Base-by-base conservation (phyloP, 148 eudicot species). In the Rhododendron henanense region DNA sequence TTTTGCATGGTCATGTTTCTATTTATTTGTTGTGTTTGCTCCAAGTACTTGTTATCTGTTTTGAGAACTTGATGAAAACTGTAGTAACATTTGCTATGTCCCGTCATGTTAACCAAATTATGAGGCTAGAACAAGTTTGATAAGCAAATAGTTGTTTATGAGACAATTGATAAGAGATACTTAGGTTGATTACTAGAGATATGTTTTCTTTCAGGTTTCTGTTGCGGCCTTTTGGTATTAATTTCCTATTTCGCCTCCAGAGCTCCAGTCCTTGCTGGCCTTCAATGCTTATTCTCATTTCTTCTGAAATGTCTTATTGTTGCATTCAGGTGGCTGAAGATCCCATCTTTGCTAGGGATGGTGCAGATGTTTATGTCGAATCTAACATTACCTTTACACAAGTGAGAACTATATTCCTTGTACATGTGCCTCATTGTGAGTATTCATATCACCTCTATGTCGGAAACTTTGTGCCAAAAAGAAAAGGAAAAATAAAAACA, bases 301-400 rank as follows among this genome's bases (percentile, higher is more conserved):
- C 28, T 50, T 74, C 28, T 81, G 23, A 76, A 5, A 35, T 81
- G 28, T 77, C 63, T 59, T 84, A 3, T 85, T 59, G 85, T 76
- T 50, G 78, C 77, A 25, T 91, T 83, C 90, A 96, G 99, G 98
- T 96, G 86, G 90, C 90, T 84, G 92, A 91, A 83, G 96, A 96
- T 90, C 86, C 89, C 37, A 73, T 85, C 85, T 96, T 96, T 87
- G 83, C 86, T 47, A 94, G 96, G 89, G 91, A 90, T 79, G 99
- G 96, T 79, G 91, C 94, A 88, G 98, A 96, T 90, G 78, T 96
- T 59, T 92, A 90, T 87, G 96, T 95, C 77, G 96, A 94, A 84
- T 89, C 91, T 79, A 90, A 86, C 88, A 94, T 96, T 86, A 92
- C 94, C 89, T 92, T 96, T 79, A 93, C 94, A n/a, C 94, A 94